These are phyloP conservation scores for Jackrogersella multiformis DNA, from an alignment of 495 filamentous ascomycete species.

Conservation along the genomic window DNA sequence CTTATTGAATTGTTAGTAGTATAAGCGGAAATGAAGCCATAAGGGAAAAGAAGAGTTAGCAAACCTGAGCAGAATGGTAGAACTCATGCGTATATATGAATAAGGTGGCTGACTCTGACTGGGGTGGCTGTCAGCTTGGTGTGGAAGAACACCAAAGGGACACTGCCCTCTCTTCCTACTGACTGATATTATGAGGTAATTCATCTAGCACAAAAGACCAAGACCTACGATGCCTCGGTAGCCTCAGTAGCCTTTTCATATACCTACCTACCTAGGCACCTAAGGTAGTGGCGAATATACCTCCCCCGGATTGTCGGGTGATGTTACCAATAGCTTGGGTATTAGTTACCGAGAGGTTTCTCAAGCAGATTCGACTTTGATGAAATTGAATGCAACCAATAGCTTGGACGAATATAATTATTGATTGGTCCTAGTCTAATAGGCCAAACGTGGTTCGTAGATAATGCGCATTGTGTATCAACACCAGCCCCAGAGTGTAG, in stretches of 20 bases:
- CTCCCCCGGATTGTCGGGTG: background rate
- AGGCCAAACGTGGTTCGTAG: constrained; percentile 33
- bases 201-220: background rate
- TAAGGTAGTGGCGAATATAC: constrained; percentile 1
- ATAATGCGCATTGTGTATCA: constrained; percentile 29
- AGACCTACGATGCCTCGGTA: background rate
- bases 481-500: constrained; percentile 13
- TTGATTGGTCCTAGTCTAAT: constrained; percentile 36
- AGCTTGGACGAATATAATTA: background rate
- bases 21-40: background rate
- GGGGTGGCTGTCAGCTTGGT: constrained; percentile 16
- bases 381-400: constrained; percentile 28
- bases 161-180: background rate
- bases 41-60: constrained; percentile 1
- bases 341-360: background rate
- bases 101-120: constrained; percentile 14
- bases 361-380: constrained; percentile 5
- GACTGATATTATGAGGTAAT: background rate
- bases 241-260: background rate
- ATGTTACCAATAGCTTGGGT: constrained; percentile 4
- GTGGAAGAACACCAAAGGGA: background rate
- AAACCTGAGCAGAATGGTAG: constrained; percentile 4
- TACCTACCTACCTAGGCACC: no score
- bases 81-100: background rate
- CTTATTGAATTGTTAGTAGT: constrained; percentile 7